phyloP scores from a whole-genome alignment of 352 stramenopile genomes.

The Globisporangium carolinianum region DNA sequence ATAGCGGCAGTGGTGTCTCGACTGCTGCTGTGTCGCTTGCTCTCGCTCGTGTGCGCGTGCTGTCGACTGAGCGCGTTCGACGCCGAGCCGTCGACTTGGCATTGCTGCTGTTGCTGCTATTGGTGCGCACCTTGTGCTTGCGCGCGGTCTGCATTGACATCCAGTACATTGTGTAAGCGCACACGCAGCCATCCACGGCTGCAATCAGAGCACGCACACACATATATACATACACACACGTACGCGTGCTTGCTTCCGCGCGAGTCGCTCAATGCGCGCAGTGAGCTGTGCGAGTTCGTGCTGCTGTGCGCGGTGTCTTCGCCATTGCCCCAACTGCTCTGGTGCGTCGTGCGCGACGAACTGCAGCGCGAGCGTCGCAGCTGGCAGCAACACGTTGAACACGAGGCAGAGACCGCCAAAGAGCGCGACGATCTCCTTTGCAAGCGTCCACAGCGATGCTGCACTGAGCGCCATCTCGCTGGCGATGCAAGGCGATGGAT shows the following conservation, averaged over 20 bases:
- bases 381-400: slow-evolving; percentile 31
- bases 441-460: slow-evolving; percentile 12
- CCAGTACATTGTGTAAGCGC: too few species aligned
- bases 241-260: not conserved
- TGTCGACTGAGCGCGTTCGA: not conserved
- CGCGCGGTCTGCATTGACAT: too few species aligned
- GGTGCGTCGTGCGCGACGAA: slow-evolving; percentile 25
- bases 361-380: slow-evolving; percentile 20
- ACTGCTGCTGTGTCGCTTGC: not conserved
- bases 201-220: not conserved
- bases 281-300: slow-evolving; percentile 29
- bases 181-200: not conserved
- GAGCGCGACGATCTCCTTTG: slow-evolving; percentile 31
- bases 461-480: not conserved
- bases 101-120: not conserved
- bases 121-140: not conserved
- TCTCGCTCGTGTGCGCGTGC: not conserved
- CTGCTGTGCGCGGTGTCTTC: slow-evolving; percentile 29
- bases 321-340: slow-evolving; percentile 31
- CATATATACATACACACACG: not conserved
- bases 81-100: not conserved
- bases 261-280: slow-evolving; percentile 20
- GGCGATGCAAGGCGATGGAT: too few species aligned
- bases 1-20: not conserved
- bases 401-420: slow-evolving; percentile 40